Evolutionary conservation across 2,329 filamentous ascomycete genomes (phyloP), one percentile per base, ranked within the genome.

Genomic region (Calcarisporium arbuscula): DNA sequence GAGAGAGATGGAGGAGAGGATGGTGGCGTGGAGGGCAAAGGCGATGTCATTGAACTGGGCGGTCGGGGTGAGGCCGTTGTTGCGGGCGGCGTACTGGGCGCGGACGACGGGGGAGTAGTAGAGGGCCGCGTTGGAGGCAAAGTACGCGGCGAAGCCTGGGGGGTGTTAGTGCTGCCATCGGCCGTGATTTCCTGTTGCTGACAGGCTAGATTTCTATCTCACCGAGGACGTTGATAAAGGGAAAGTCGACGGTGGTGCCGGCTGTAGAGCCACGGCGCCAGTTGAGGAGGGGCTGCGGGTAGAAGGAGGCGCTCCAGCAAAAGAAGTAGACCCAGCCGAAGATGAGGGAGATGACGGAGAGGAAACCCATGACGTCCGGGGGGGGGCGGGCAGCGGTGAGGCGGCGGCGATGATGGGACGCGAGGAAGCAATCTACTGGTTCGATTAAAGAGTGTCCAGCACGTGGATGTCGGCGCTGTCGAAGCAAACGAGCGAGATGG

Each of bases 21-120:
- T 43, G 12, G 87, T 67, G 21, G 84, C 90, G 62, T 96, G 89
- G 4, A 77, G 66, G 12, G 89, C 88, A 57, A 96, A 96, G 11
- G 80, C 76, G 39, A 96, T 72, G 62, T 98, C 92, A 62, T 96
- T 96, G 61, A 86, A 76, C 36, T 83, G 78, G 19, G 95, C 89
- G 1, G 89, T 92, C 4, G 90, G 87, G 28, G 82, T 75, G 7
- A 85, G 79, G 5, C 81, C 78, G 29, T 73, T 60, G 58, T 96
- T 78, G 40, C 92, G 80, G 14, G 74, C 71, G 16, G 87, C 88
- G 65, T 98, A 98, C 57, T 96, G 85, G 22, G 65, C 58, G 34
- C 85, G 82, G 36, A 96, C 82, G 11, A 77, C 62, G 3, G 85
- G 72, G 14, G 87, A 94, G 61, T 79, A 94, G 46, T 90, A 78